Evolutionary conservation across 1,284 basidiomycete genomes (phyloP).

Genomic region (Lentinula novae-zelandiae): DNA sequence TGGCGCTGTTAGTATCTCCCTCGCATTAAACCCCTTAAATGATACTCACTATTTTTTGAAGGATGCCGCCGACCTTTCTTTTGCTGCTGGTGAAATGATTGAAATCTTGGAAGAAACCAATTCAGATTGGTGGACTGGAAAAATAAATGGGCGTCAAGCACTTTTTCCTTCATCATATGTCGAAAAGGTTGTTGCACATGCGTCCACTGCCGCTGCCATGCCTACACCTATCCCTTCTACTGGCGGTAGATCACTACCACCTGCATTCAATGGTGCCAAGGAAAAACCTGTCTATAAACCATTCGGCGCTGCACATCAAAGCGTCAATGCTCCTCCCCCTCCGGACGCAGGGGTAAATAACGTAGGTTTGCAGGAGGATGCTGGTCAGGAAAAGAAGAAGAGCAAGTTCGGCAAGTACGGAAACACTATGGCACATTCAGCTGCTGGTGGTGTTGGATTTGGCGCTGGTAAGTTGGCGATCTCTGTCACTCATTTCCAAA

Average conservation of each 20-base stretch:
- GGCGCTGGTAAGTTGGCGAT: slow-evolving; percentile 27
- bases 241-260: slow-evolving; percentile 21
- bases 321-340: slow-evolving; percentile 32
- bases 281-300: slow-evolving; percentile 33
- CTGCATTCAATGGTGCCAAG: slow-evolving; percentile 16
- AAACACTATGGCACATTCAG: slow-evolving; percentile 60
- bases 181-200: slow-evolving; percentile 37
- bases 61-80: slow-evolving; percentile 60
- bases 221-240: slow-evolving; percentile 17
- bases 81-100: slow-evolving; percentile 54
- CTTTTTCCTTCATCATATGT: slow-evolving; percentile 65
- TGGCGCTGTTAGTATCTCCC: slow-evolving; percentile 33
- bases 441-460: slow-evolving; percentile 70
- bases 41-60: slow-evolving; percentile 21
- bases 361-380: slow-evolving; percentile 33
- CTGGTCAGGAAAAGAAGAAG: slow-evolving; percentile 47
- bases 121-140: slow-evolving; percentile 64
- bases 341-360: slow-evolving; percentile 27
- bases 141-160: slow-evolving; percentile 50
- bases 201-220: slow-evolving; percentile 16
- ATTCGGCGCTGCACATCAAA: slow-evolving; percentile 37
- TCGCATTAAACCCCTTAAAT: slow-evolving; percentile 8
- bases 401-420: slow-evolving; percentile 54
- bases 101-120: slow-evolving; percentile 61
- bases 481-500: background rate